phyloP scores from a whole-genome alignment of 2,329 filamentous ascomycete species.

The Ciborinia camelliae region DNA sequence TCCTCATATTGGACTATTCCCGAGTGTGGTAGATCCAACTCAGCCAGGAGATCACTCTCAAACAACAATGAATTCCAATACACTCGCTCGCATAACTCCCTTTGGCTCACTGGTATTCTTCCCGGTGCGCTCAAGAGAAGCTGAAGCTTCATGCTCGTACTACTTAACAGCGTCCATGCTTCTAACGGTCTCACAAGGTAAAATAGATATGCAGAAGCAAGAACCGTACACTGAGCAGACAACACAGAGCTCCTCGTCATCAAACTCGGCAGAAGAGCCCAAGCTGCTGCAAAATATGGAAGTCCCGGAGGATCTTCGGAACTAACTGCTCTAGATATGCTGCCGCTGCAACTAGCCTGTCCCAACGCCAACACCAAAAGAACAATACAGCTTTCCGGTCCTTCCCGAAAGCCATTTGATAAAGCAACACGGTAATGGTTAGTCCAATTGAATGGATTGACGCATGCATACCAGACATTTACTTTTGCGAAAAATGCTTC shows the following conservation, averaged over 20 bases:
- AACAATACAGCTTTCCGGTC: constrained; percentile 78
- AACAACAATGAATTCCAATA: constrained; percentile 84
- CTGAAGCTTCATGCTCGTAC: constrained; percentile 77
- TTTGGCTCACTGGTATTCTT: constrained; percentile 65
- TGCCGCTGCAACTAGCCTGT: constrained; percentile 70
- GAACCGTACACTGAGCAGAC: constrained; percentile 74
- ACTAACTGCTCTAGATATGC: constrained; percentile 67
- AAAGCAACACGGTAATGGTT: constrained; percentile 72
- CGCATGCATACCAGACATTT: constrained; percentile 82
- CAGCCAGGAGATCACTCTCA: constrained; percentile 75
- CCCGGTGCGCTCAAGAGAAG: constrained; percentile 71
- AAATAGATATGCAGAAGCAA: constrained; percentile 78
- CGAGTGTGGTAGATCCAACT: constrained; percentile 77
- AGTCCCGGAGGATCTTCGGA: constrained; percentile 71
- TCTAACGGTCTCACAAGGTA: constrained; percentile 79
- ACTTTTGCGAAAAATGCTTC: constrained; percentile 78
- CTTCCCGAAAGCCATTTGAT: constrained; percentile 72
- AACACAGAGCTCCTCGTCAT: constrained; percentile 78
- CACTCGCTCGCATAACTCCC: constrained; percentile 71
- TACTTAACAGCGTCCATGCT: constrained; percentile 77
- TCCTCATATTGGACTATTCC: constrained; percentile 82
- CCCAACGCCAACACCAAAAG: constrained; percentile 74
- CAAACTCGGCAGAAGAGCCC: constrained; percentile 71
- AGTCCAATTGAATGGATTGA: constrained; percentile 78
- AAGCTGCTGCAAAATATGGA: constrained; percentile 77